Evolutionary conservation across 805 yeast species (phyloP).

Genomic region (Ogataea pini): DNA sequence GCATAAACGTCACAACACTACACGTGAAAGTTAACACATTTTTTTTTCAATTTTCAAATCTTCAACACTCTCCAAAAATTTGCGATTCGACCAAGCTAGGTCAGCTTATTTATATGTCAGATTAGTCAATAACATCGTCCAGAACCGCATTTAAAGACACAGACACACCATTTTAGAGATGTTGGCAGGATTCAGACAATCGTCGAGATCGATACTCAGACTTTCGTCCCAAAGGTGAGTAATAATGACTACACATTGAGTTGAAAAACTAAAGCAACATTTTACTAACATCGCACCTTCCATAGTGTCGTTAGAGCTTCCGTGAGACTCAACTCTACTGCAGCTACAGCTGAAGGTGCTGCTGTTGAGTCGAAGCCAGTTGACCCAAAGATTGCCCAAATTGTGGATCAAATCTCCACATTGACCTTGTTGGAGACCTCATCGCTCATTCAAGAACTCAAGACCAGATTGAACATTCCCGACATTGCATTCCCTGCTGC

Average conservation of each 20-base stretch:
- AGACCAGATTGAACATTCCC: slow-evolving; percentile 83
- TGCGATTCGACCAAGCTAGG: slow-evolving; percentile 1
- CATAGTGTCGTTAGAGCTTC: slow-evolving; percentile 63
- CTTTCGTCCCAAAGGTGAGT: slow-evolving; percentile 19
- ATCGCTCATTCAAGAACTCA: slow-evolving; percentile 76
- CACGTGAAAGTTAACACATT: neutral
- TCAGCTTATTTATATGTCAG: neutral
- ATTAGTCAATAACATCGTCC: neutral
- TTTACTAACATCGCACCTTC: neutral
- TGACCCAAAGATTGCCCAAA: slow-evolving; percentile 82
- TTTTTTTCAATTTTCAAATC: slow-evolving; percentile 8
- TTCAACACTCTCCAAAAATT: slow-evolving; percentile 8
- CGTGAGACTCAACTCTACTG: slow-evolving; percentile 55
- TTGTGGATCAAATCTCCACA: slow-evolving; percentile 88
- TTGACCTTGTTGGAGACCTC: slow-evolving; percentile 93
- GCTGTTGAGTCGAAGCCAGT: slow-evolving; percentile 49
- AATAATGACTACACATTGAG: neutral
- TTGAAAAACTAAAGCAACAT: too few relatives aligned
- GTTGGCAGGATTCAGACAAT: slow-evolving; percentile 22
- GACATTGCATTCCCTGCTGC: slow-evolving; percentile 85
- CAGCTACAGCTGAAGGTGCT: slow-evolving; percentile 34
- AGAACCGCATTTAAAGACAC: neutral
- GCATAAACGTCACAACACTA: slow-evolving; percentile 1
- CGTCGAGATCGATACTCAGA: slow-evolving; percentile 25
- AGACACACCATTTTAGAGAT: slow-evolving; percentile 4